phyloP scores from a whole-genome alignment of 2,329 filamentous ascomycete species.

The Dactylellina drechsleri region DNA sequence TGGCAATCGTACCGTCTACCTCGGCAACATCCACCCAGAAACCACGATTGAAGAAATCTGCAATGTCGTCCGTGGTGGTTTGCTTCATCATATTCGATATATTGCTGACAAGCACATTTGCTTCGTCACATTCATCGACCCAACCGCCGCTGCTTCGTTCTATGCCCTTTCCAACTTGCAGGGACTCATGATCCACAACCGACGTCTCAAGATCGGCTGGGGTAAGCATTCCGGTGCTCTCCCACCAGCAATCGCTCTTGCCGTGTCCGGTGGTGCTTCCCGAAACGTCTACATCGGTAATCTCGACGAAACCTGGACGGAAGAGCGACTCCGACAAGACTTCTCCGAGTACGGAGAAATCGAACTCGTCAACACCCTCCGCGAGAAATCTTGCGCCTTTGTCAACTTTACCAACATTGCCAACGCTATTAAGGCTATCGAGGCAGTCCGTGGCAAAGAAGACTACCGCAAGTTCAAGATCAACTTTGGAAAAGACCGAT shows the following conservation, averaged over 20 bases:
- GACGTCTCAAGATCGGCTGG: slow-evolving; percentile 97
- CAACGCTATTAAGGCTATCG: slow-evolving; percentile 99
- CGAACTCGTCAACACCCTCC: slow-evolving; percentile 92
- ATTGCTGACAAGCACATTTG: slow-evolving; percentile 99
- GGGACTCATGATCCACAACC: slow-evolving; percentile 98
- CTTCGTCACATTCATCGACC: slow-evolving; percentile 99
- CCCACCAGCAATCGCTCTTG: slow-evolving; percentile 92
- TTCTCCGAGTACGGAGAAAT: slow-evolving; percentile 98
- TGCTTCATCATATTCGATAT: slow-evolving; percentile 97
- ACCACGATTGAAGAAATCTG: slow-evolving; percentile 99
- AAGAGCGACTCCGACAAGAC: slow-evolving; percentile 93
- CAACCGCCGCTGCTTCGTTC: slow-evolving; percentile 95
- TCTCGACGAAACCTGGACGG: slow-evolving; percentile 94
- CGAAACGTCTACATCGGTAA: slow-evolving; percentile 98
- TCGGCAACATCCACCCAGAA: slow-evolving; percentile 98
- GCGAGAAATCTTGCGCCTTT: slow-evolving; percentile 99
- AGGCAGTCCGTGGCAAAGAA: slow-evolving; percentile 91
- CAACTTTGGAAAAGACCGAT: slow-evolving; percentile 98
- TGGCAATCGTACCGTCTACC: slow-evolving; percentile 95
- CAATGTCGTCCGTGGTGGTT: slow-evolving; percentile 94
- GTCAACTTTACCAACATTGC: slow-evolving; percentile 99
- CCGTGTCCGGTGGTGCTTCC: slow-evolving; percentile 96
- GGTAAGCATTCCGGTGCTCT: slow-evolving; percentile 98
- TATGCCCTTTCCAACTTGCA: slow-evolving; percentile 97
- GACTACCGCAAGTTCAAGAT: slow-evolving; percentile 99